Base-by-base conservation (phyloP, 2,329 filamentous ascomycete species). In the Ceratocystis lukuohia region DNA sequence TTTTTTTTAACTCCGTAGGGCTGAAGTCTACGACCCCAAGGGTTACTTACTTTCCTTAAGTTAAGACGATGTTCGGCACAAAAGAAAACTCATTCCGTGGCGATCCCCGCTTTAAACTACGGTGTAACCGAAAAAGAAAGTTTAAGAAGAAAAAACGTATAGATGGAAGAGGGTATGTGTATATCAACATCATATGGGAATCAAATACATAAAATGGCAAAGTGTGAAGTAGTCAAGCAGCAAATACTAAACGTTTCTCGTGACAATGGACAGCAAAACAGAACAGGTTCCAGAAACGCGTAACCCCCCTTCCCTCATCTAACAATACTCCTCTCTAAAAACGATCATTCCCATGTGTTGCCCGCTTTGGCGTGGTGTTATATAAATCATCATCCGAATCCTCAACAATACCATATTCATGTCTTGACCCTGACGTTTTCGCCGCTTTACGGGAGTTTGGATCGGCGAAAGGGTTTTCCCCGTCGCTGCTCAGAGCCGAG, bases 341-440 rank as follows among this genome's bases (percentile, higher is more conserved):
- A 7, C 61, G 61, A 15, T 5, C 12, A 28, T 50, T 50, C 8
- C 44, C 46, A 1, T 37, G 28, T n/a, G 50, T 65, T 61, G 53
- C 10, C 53, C 64, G 64, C 70, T 74, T 77, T 22, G 74, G 71
- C 17, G 72, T 71, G n/a, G 75, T 72, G 56, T 76, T 74, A 65
- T 80, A 79, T 50, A 78, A 70, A 62, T 78, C 76, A 44, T 77
- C 76, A 45, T 75, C 73, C 46, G 75, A 72, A 6, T 70, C 69
- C 22, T 70, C 71, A 37, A 70, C 66, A n/a, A 65, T 64, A 15
- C 70, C 69, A 28, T 65, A 57, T 62, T 68, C 65, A 17, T 59
- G 56, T 2, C 69, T 70, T 37, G 70, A 69, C 64, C 70, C 68
- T 22, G 66, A 66, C 48, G 68, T 67, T 28, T 67, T 70, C 48